phyloP scores from a whole-genome alignment of 805 yeast species.

The Candida hungchunana region DNA sequence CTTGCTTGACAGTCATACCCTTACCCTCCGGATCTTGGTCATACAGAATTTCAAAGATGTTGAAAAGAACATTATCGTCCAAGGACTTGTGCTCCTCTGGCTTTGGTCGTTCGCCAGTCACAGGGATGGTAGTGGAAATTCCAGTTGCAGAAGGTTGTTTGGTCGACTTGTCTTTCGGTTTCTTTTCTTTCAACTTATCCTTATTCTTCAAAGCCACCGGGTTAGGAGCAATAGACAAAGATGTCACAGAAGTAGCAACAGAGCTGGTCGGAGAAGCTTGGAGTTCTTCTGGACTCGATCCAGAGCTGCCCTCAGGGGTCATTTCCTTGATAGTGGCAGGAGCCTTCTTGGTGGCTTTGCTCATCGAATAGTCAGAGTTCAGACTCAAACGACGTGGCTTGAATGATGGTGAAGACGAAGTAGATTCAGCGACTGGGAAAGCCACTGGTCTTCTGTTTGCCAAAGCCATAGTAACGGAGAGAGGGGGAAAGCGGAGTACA shows the following conservation, averaged over 20 bases:
- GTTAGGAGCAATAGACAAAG: constrained; percentile 15
- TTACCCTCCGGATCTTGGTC: constrained; percentile 64
- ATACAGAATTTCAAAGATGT: constrained; percentile 67
- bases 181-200: constrained; percentile 18
- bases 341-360: constrained; percentile 11
- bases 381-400: constrained; percentile 29
- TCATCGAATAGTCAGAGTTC: constrained; percentile 16
- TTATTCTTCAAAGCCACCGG: constrained; percentile 9
- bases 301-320: constrained; percentile 24
- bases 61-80: constrained; percentile 72
- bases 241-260: constrained; percentile 17
- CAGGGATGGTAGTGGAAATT: constrained; percentile 74
- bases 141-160: constrained; percentile 49
- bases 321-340: constrained; percentile 20
- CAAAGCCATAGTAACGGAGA: constrained; percentile 46
- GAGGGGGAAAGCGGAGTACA: constrained; percentile 1
- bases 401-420: constrained; percentile 26
- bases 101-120: constrained; percentile 68
- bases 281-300: constrained; percentile 23
- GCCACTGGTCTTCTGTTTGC: constrained; percentile 64
- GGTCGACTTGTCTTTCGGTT: constrained; percentile 23
- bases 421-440: constrained; percentile 37
- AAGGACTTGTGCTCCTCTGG: constrained; percentile 64
- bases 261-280: constrained; percentile 26
- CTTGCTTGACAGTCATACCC: constrained; percentile 89